phyloP scores from a whole-genome alignment of 164 flowering plant genomes.

The Tetrastigma voinierianum region DNA sequence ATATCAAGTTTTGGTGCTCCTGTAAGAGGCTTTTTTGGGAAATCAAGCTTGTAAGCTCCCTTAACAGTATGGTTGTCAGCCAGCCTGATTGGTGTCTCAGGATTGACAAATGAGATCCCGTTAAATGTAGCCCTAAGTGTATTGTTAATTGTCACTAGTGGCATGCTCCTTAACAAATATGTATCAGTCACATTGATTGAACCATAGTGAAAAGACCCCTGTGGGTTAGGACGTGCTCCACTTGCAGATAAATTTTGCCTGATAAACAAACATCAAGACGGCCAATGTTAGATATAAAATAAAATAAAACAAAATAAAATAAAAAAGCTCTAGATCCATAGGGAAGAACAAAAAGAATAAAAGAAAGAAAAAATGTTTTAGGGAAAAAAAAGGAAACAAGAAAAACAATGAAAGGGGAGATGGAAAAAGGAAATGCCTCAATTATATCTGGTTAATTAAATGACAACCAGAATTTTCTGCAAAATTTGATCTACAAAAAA shows the following conservation, averaged over 20 bases:
- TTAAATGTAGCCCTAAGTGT: constrained; percentile 46
- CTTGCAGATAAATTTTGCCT: constrained; percentile 69
- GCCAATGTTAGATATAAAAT: not conserved
- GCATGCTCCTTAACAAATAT: constrained; percentile 42
- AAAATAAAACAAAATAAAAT: not conserved
- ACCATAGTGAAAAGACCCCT: constrained; percentile 79
- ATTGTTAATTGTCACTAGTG: constrained; percentile 45
- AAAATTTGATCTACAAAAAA: no score
- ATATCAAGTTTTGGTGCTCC: constrained; percentile 37
- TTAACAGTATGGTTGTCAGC: constrained; percentile 53
- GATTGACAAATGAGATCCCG: constrained; percentile 64
- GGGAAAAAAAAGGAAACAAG: no score
- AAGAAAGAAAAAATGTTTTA: no score
- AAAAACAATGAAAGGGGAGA: no score
- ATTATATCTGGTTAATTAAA: no score
- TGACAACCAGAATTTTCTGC: no score
- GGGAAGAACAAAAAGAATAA: not conserved
- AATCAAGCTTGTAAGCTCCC: constrained; percentile 68
- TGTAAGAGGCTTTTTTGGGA: constrained; percentile 42
- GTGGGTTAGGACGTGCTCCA: constrained; percentile 90
- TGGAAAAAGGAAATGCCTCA: no score
- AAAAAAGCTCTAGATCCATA: not conserved
- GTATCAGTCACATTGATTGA: constrained; percentile 55
- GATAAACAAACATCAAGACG: not conserved
- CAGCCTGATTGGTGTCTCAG: constrained; percentile 61